A percentile compares a stretch with the other conserved stretches of the same genome.
Evolutionary conservation across 148 eudicot genomes (phyloP).

Genomic region (Pharnaceum exiguum): DNA sequence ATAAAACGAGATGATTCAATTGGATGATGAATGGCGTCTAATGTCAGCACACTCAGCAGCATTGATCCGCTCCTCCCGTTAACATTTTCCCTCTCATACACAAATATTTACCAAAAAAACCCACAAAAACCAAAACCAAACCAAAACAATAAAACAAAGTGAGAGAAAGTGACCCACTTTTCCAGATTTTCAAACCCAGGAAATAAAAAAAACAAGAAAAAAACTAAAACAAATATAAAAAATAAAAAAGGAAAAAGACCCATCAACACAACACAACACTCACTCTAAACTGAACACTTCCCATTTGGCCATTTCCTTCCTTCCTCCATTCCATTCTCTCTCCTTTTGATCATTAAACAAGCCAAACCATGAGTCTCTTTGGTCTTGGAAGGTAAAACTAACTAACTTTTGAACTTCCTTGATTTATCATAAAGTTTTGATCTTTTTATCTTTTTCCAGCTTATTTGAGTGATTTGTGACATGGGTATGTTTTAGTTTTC

Average conservation of each 20-base stretch:
- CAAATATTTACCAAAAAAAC: neutral
- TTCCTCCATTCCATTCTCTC: neutral
- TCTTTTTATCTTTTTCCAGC: constrained; percentile 8
- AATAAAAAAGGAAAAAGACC: no score
- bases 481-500: constrained; percentile 12
- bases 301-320: neutral
- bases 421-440: neutral
- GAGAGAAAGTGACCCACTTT: constrained; percentile 7
- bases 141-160: neutral
- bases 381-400: constrained; percentile 74
- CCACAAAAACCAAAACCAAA: neutral
- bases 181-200: constrained; percentile 16
- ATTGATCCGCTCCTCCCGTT: constrained; percentile 12
- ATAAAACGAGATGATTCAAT: no score
- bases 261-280: no score
- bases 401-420: neutral
- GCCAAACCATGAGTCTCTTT: constrained; percentile 70
- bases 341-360: neutral
- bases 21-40: constrained; percentile 13
- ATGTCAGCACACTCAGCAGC: no score
- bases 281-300: constrained; percentile 15
- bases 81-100: neutral
- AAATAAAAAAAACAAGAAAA: no score
- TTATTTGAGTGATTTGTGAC: constrained; percentile 7
- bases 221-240: no score